Evolutionary conservation across 2,329 filamentous ascomycete genomes (phyloP), one percentile per base, ranked within the genome.

Genomic region (Mycosphaerella sp.): DNA sequence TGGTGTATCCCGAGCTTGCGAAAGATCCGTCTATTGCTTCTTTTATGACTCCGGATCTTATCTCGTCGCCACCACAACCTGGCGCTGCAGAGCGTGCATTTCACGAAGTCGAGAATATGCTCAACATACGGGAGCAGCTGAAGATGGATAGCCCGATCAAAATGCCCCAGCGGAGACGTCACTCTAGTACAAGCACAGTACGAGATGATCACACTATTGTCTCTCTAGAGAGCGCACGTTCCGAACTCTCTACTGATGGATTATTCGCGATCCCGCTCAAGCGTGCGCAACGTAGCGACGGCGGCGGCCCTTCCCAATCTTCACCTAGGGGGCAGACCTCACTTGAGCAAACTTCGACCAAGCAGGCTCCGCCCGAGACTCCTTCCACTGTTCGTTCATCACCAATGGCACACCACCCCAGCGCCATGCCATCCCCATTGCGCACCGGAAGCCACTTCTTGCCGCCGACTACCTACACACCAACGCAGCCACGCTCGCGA

Each of bases 391-490:
- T 23, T 17, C 34, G 12, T 34, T 14, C 34, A 42, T 63, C 60
- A 32, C 61, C 62, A n/a, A 51, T 57, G 40, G 56, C 46, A 49
- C 55, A 57, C 36, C 56, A 64, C 44, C 60, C 58, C 3, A 67
- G 66, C 48, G 65, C 65, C 1, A 56, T 62, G 49, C 66, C 66
- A 5, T 65, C 61, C 2, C 66, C 66, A 10, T 54, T 68, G 31
- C 58, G 62, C 7, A 54, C 59, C 43, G 50, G 50, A 14, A 45
- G 49, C 43, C 21, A 26, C 11, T 54, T 42, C 23, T 52, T 64
- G 31, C 63, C 61, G 32, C 45, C 53, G 11, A 58, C 57, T 6
- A 56, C 46, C n/a, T 64, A 61, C 48, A 47, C 40, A 11, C 61
- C 62, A 17, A 58, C 53, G n/a, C 45, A 38, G 7, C 45, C 54